Evolutionary conservation across 495 filamentous ascomycete species (phyloP).

Genomic region (Trichodelitschia bisporula): DNA sequence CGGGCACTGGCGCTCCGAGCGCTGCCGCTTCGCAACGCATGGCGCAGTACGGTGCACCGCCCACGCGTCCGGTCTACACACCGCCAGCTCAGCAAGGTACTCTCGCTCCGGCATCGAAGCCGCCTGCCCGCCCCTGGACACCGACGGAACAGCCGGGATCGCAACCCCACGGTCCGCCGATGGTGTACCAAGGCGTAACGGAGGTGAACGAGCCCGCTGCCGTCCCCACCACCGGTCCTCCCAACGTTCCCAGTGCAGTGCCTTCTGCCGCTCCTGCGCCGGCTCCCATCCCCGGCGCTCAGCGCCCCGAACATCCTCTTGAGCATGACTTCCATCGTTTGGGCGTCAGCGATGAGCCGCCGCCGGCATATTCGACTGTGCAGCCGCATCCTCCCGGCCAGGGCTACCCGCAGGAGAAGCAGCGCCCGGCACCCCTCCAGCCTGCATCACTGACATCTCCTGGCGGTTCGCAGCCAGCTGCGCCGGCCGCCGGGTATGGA

Average conservation of each 20-base stretch:
- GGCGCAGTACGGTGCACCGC: conserved; percentile 41
- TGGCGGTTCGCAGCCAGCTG: no score
- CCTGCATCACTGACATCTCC: no score
- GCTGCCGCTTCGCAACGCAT: conserved; percentile 56
- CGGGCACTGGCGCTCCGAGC: conserved; percentile 57
- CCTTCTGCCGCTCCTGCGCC: neutral
- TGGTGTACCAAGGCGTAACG: conserved; percentile 66
- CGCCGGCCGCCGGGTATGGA: no score
- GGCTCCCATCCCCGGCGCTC: conserved; percentile 2
- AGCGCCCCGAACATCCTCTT: conserved; percentile 30
- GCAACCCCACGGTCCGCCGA: conserved; percentile 76
- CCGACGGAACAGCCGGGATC: conserved; percentile 78
- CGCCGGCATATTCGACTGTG: conserved; percentile 65
- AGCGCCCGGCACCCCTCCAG: conserved; percentile 7
- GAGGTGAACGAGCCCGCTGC: conserved; percentile 18
- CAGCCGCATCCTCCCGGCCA: conserved; percentile 20
- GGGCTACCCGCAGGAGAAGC: conserved; percentile 59
- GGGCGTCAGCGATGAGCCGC: conserved; percentile 61
- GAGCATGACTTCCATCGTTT: conserved; percentile 76
- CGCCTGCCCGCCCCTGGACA: conserved; percentile 64
- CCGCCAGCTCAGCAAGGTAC: conserved; percentile 17
- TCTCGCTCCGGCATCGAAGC: no score
- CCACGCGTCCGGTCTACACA: conserved; percentile 6
- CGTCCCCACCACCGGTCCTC: conserved; percentile 14
- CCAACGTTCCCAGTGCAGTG: conserved; percentile 14